Base-by-base conservation (phyloP, 257 asterid genomes). In the Nicotiana noctiflora region DNA sequence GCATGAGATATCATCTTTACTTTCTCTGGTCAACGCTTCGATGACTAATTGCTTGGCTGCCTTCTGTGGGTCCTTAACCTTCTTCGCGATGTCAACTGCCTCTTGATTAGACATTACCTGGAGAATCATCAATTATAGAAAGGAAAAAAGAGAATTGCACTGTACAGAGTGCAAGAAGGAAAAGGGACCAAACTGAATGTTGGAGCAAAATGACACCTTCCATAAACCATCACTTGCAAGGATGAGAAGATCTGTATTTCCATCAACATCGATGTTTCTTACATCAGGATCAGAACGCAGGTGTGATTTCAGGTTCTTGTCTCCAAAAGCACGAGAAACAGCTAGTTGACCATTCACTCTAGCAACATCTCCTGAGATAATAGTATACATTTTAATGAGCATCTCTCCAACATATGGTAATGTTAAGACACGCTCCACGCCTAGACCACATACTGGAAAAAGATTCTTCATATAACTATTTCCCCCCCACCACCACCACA, bases 21-120 rank as follows among this genome's bases (percentile, higher is more conserved):
- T 95, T 34, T 95, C 98, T 85, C 95, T 86, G 83, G 87, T 63
- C 86, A 95, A 49, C 23, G 98, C 95, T 86, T 93, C 98, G 0
- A 55, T 19, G 5, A 89, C 97, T 17, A 95, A 87, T 75, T 89
- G 95, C 60, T 91, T 95, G 55, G 98, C 98, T 57, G 97, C 98
- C 83, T 92, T 95, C 86, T 84, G 93, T 3, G 98, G 98, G 80
- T 93, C 97, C 83, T 83, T 92, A 82, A 87, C 89, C 90, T 88
- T 95, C 80, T 82, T 85, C 12, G 87, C 98, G 8, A 93, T 88
- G 83, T 93, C 98, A 15, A 92, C 94, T 29, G 98, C 97, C 83
- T 93, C 98, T 86, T 94, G 97, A 88, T 94, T 96, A 3, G 98
- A 84, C 98, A 96, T 85, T 4, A 92, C 98, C 99, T 94, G 89